Evolutionary conservation across 345 rosid species (phyloP), one percentile per base, ranked within the genome.

Genomic region (Salix brachista): DNA sequence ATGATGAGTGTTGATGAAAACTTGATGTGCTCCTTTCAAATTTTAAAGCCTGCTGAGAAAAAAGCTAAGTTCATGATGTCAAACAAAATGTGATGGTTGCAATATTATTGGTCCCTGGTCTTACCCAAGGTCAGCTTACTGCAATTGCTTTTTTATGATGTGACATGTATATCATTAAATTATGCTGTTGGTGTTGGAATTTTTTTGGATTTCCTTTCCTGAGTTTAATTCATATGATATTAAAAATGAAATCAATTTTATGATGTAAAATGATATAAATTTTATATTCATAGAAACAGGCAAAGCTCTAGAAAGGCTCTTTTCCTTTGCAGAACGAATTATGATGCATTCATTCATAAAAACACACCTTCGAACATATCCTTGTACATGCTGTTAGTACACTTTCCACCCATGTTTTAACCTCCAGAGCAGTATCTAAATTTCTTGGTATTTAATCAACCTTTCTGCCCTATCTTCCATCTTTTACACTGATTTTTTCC

Each of bases 21-120:
- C 84, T 83, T 93, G 80, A 89, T 88, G 91, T 95, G 99, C 87
- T 95, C 99, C 64, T 95, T 95, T 83, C 99, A 93, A 86, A 93
- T 93, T 88, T 85, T 95, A 76, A 95, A 91, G 85, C 99, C 97
- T 9, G 92, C 97, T 0, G 99, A 91, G 70, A 78, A 60, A 58
- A 82, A 82, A 36, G 60, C 79, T 21, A 82, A 78, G 67, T 78
- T 14, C 41, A 42, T 74, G 72, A 84, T 85, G 90, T 78, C 89
- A 41, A 86, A 91, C 78, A 92, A 92, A 87, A 86, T 88, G 71
- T 91, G 91, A 87, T 76, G 76, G 50, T 34, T 75, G 75, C 72
- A 69, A 67, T 73, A 67, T 28, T 34, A 9, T 67, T 79, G 50
- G 64, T 68, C 12, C 74, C 39, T 56, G 32, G 48, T 61, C 65